These are phyloP conservation scores for Candida krabiensis DNA, from an alignment of 805 yeast species.

Conservation along the genomic window DNA sequence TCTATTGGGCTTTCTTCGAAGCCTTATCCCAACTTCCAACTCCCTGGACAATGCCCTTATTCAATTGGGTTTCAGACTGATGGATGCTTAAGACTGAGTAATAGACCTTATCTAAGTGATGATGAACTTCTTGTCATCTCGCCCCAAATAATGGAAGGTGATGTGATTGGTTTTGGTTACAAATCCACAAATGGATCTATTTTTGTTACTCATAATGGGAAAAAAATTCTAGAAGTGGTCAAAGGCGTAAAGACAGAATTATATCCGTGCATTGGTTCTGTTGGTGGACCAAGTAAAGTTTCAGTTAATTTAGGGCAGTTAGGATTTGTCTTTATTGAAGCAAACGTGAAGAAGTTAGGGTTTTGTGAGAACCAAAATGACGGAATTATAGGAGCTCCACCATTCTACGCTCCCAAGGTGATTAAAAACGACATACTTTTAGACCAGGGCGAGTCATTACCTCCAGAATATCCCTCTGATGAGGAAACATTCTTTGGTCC, in stretches of 20 bases:
- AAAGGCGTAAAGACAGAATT: constrained; percentile 49
- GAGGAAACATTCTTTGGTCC: constrained; percentile 65
- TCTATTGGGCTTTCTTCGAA: constrained; percentile 68
- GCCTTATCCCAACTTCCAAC: constrained; percentile 73
- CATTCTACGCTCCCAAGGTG: constrained; percentile 30
- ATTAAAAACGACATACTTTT: constrained; percentile 50
- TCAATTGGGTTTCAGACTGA: constrained; percentile 73
- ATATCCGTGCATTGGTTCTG: constrained; percentile 56
- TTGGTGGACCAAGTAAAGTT: constrained; percentile 47
- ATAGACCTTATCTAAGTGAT: constrained; percentile 56
- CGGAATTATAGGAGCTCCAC: constrained; percentile 41
- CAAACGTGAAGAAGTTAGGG: constrained; percentile 64
- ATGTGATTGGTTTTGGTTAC: constrained; percentile 57
- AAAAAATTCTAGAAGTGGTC: constrained; percentile 49
- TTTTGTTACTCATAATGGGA: constrained; percentile 57
- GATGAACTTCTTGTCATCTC: constrained; percentile 43
- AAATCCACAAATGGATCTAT: constrained; percentile 47
- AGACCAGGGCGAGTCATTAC: constrained; percentile 71
- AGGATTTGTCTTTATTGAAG: constrained; percentile 89
- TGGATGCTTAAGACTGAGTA: constrained; percentile 63
- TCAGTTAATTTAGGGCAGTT: constrained; percentile 77
- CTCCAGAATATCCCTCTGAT: constrained; percentile 67
- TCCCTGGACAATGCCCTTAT: constrained; percentile 72
- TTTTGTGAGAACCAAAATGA: constrained; percentile 50
- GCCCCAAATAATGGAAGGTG: constrained; percentile 53